Conservation (phyloP, 192 early-diverging fungal species). For the Chytriomyces confervae region DNA sequence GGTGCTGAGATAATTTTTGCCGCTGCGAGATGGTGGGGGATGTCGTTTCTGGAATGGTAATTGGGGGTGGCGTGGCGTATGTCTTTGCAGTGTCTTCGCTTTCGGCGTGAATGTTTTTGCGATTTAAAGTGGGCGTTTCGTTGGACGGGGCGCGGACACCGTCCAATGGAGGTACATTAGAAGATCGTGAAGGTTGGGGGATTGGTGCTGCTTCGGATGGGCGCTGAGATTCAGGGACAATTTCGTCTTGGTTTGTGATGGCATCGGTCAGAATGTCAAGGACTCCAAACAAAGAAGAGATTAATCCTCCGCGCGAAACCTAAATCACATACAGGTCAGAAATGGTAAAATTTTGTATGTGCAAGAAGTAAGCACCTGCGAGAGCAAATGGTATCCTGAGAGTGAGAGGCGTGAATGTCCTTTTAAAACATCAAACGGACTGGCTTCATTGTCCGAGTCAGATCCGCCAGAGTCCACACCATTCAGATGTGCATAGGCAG, state of each 20-base stretch:
- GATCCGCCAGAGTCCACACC: conserved; percentile 16
- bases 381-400: neutral
- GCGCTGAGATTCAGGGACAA: neutral
- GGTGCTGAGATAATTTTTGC: conserved; percentile 49
- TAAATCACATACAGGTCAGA: conserved; percentile 75
- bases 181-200: neutral
- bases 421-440: conserved; percentile 32
- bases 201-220: neutral
- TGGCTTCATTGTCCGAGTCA: conserved; percentile 46
- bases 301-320: conserved; percentile 81
- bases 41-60: too few relatives aligned
- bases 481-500: conserved; percentile 17
- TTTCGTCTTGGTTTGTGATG: conserved; percentile 21
- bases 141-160: neutral
- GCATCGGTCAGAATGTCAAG: conserved; percentile 86
- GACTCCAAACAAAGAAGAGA: conserved; percentile 93
- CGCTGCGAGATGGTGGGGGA: too few relatives aligned
- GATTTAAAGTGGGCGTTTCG: neutral
- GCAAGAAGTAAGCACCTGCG: neutral
- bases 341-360: neutral
- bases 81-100: neutral
- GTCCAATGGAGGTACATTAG: neutral
- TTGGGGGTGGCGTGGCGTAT: neutral
- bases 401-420: too few relatives aligned
- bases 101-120: neutral